Evolutionary conservation across 306 rosid genomes (phyloP).

Genomic region (Carpinus fangiana): DNA sequence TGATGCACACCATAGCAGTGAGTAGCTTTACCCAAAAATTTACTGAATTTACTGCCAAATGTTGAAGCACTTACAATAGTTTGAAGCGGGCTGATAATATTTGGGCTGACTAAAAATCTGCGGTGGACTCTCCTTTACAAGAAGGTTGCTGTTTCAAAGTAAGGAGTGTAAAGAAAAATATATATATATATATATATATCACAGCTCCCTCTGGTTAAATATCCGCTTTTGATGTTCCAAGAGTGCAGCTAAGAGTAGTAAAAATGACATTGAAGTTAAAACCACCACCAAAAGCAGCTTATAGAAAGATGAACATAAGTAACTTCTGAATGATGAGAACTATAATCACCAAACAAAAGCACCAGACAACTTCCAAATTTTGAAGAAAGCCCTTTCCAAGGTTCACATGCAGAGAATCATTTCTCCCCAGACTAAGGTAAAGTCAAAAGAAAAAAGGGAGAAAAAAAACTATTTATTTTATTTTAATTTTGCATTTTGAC

Average conservation of each 20-base stretch:
- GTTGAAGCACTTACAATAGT: not conserved
- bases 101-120: not conserved
- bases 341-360: not conserved
- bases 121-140: not conserved
- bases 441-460: not conserved
- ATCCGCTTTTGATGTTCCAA: conserved; percentile 14
- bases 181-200: not conserved
- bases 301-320: not conserved
- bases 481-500: not conserved
- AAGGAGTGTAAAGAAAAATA: not conserved
- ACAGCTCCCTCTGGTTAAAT: conserved; percentile 5
- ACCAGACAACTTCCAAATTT: not conserved
- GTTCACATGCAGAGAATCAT: not conserved
- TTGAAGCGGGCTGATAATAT: not conserved
- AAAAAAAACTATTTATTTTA: not conserved
- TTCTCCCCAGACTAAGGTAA: not conserved
- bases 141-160: not conserved
- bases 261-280: not conserved
- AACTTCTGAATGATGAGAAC: not conserved
- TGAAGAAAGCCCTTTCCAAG: not conserved
- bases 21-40: conserved; percentile 38
- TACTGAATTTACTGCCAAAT: not conserved
- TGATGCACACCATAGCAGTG: conserved; percentile 35
- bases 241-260: not conserved
- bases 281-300: not conserved